Percentiles rank a stretch among this genome's conserved stretches.
phyloP scores from a whole-genome alignment of 371 early-diverging fungal genomes.

The Mucor lusitanicus region DNA sequence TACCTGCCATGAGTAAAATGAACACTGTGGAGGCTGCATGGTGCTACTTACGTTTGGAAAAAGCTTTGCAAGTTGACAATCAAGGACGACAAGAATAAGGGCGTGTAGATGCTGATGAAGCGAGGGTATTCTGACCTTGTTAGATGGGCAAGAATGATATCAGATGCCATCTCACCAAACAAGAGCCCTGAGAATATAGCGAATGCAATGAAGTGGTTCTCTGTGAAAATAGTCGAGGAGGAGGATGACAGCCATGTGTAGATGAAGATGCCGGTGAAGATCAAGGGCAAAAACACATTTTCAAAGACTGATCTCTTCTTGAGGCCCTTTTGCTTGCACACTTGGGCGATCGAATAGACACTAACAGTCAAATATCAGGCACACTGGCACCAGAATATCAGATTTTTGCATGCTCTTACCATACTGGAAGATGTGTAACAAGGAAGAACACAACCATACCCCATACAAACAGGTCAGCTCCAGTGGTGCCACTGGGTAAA shows the following conservation, averaged over 20 bases:
- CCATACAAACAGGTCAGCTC: conserved; percentile 43
- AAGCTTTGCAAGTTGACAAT: neutral
- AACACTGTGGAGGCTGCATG: neutral
- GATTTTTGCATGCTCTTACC: conserved; percentile 24
- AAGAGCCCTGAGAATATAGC: conserved; percentile 72
- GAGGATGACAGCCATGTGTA: conserved; percentile 73
- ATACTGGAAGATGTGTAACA: conserved; percentile 42
- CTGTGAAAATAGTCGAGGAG: conserved; percentile 57
- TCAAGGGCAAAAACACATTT: conserved; percentile 51
- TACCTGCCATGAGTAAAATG: neutral
- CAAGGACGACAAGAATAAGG: conserved; percentile 1
- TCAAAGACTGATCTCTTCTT: conserved; percentile 15
- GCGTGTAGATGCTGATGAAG: conserved; percentile 33
- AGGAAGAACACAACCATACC: conserved; percentile 38
- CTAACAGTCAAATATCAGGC: neutral
- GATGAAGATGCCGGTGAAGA: conserved; percentile 52
- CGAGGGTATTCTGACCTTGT: conserved; percentile 80
- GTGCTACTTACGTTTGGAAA: conserved; percentile 30
- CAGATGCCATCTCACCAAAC: conserved; percentile 89
- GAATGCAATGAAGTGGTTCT: conserved; percentile 73
- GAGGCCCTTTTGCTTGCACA: conserved; percentile 29
- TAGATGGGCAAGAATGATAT: conserved; percentile 88
- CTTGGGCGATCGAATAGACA: conserved; percentile 32
- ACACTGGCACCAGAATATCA: neutral
- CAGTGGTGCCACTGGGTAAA: conserved; percentile 29